A percentile compares a stretch with the other conserved stretches of the same genome.
Conservation (phyloP, 768 basidiomycete species). For the Cystofilobasidium macerans region DNA sequence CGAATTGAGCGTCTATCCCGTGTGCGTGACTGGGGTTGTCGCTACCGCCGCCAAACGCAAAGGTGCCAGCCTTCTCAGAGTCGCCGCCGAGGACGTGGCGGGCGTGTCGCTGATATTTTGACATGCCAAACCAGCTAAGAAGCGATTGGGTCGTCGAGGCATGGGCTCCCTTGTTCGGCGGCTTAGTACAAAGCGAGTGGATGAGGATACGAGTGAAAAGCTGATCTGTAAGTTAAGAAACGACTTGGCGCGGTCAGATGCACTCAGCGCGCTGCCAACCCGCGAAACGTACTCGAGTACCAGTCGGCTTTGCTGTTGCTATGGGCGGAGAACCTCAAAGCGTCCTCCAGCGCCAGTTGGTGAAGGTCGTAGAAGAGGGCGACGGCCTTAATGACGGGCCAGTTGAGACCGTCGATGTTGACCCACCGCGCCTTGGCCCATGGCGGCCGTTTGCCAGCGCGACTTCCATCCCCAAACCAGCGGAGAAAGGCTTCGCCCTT, state of each 20-base stretch:
- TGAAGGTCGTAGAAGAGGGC: conserved; percentile 20
- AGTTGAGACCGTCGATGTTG: conserved; percentile 21
- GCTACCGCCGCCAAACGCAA: neutral
- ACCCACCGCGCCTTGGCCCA: conserved; percentile 23
- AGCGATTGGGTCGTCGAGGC: neutral
- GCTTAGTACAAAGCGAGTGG: conserved; percentile 18
- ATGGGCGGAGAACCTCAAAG: conserved; percentile 16
- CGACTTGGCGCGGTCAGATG: too few relatives aligned
- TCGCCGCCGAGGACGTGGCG: conserved; percentile 21
- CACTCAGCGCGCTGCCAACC: neutral
- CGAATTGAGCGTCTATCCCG: neutral
- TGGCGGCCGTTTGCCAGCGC: neutral
- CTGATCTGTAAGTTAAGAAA: too few relatives aligned
- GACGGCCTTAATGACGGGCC: conserved; percentile 17
- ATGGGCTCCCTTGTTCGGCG: neutral
- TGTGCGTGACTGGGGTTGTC: neutral
- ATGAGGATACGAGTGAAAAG: conserved; percentile 18
- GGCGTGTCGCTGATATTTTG: conserved; percentile 9
- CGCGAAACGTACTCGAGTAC: neutral
- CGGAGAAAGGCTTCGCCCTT: conserved; percentile 3
- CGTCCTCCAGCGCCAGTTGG: conserved; percentile 20
- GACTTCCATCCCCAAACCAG: conserved; percentile 11
- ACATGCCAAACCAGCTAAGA: conserved; percentile 8
- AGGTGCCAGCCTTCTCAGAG: conserved; percentile 17
- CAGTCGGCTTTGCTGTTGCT: conserved; percentile 14